Conservation (phyloP, 345 rosid species). For the Psidium guajava region DNA sequence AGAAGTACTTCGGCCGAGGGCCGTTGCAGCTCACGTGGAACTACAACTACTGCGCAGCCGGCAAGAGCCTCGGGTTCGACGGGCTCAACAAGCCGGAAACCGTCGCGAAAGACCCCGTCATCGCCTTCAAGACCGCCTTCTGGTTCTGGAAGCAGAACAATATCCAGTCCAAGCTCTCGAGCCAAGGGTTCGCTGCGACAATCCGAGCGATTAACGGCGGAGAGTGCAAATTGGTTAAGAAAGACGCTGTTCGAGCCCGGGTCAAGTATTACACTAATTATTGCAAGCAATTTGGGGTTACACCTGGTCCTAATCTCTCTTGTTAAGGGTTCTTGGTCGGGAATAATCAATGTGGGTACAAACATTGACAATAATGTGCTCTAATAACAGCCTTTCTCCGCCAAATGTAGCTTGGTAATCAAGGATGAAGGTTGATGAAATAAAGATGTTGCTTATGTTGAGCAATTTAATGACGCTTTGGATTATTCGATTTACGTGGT, state of each 20-base stretch:
- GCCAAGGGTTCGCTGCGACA: slow-evolving; percentile 42
- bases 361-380: neutral
- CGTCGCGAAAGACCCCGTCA: slow-evolving; percentile 17
- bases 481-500: too few species aligned
- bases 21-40: slow-evolving; percentile 51
- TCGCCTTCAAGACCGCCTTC: slow-evolving; percentile 31
- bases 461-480: too few species aligned
- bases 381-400: neutral
- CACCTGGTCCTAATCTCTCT: neutral
- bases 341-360: neutral
- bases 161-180: slow-evolving; percentile 10
- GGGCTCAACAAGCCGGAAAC: slow-evolving; percentile 28
- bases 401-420: neutral
- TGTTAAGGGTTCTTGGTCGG: neutral
- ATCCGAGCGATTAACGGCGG: slow-evolving; percentile 31
- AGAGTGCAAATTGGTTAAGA: slow-evolving; percentile 25
- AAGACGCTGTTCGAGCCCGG: slow-evolving; percentile 16
- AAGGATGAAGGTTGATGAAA: neutral
- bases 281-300: slow-evolving; percentile 7
- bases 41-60: slow-evolving; percentile 41
- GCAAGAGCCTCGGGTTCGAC: slow-evolving; percentile 17
- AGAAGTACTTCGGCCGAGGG: slow-evolving; percentile 41
- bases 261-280: slow-evolving; percentile 22
- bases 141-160: slow-evolving; percentile 51
- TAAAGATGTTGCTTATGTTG: neutral